Percentiles rank a stretch among this genome's conserved stretches.
Evolutionary conservation across 192 early-diverging fungal species (phyloP).

Genomic region (Backusella australiensis): DNA sequence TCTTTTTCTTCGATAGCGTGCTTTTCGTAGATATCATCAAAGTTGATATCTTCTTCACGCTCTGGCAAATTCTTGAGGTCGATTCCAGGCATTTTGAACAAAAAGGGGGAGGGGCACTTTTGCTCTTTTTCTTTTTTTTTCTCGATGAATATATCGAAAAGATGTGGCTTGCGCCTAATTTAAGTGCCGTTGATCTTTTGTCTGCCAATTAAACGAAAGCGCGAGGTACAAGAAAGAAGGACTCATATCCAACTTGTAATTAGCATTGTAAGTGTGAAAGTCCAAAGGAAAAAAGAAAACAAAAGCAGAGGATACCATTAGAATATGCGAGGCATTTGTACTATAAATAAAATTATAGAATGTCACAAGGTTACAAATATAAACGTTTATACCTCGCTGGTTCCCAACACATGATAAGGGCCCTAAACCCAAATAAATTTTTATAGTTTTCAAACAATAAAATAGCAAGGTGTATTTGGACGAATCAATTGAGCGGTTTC

Average conservation of each 20-base stretch:
- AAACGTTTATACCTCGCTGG: no score
- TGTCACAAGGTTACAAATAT: no score
- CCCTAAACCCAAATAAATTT: no score
- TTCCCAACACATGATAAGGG: no score
- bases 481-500: no score
- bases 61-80: slow-evolving; percentile 64
- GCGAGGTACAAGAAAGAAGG: background rate
- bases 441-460: no score
- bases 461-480: no score
- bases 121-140: background rate
- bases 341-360: no score
- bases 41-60: slow-evolving; percentile 83
- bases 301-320: no score
- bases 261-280: background rate
- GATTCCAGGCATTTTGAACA: slow-evolving; percentile 30
- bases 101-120: background rate
- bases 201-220: background rate
- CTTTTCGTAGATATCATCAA: slow-evolving; percentile 80
- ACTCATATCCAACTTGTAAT: background rate
- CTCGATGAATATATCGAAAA: background rate
- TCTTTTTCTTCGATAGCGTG: slow-evolving; percentile 68
- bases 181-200: background rate
- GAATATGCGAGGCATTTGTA: no score
- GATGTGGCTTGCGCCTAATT: background rate
- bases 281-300: background rate